phyloP scores from a whole-genome alignment of 2,329 filamentous ascomycete species.

The Camillea tinctor region DNA sequence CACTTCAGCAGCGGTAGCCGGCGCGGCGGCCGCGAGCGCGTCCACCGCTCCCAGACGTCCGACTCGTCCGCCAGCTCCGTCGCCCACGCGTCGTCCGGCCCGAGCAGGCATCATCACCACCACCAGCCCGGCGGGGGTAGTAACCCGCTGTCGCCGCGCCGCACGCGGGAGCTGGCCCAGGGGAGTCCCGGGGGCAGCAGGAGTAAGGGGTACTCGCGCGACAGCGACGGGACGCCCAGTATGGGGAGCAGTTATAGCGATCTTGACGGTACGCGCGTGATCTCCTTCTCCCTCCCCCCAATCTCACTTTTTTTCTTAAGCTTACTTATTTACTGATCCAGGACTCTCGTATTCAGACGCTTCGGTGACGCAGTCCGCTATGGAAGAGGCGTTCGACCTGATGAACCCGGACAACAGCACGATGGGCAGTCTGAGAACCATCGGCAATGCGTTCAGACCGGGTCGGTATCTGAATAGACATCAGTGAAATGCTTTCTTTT shows the following conservation, averaged over 20 bases:
- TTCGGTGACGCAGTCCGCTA: conserved; percentile 75
- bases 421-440: conserved; percentile 60
- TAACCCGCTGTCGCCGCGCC: conserved; percentile 56
- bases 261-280: conserved; percentile 60
- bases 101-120: conserved; percentile 24
- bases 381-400: conserved; percentile 70
- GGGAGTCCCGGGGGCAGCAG: conserved; percentile 53
- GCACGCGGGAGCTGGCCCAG: conserved; percentile 57
- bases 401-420: conserved; percentile 58
- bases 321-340: not conserved
- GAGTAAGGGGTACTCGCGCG: conserved; percentile 51
- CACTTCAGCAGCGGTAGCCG: conserved; percentile 31
- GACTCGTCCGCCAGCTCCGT: conserved; percentile 62
- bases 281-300: conserved; percentile 3
- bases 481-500: conserved; percentile 18
- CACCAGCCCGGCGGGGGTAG: conserved; percentile 17
- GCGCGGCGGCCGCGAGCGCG: conserved; percentile 33
- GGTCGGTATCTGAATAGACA: conserved; percentile 51
- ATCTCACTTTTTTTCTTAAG: too few relatives aligned
- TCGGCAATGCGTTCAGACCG: conserved; percentile 60
- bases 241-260: conserved; percentile 88
- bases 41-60: conserved; percentile 54
- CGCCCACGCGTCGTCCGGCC: conserved; percentile 36
- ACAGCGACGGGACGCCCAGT: conserved; percentile 73
- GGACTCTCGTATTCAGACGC: conserved; percentile 54